Percentiles rank a stretch among this genome's conserved stretches.
Conservation (phyloP, 495 filamentous ascomycete genomes). For the Lophiotrema nucula region DNA sequence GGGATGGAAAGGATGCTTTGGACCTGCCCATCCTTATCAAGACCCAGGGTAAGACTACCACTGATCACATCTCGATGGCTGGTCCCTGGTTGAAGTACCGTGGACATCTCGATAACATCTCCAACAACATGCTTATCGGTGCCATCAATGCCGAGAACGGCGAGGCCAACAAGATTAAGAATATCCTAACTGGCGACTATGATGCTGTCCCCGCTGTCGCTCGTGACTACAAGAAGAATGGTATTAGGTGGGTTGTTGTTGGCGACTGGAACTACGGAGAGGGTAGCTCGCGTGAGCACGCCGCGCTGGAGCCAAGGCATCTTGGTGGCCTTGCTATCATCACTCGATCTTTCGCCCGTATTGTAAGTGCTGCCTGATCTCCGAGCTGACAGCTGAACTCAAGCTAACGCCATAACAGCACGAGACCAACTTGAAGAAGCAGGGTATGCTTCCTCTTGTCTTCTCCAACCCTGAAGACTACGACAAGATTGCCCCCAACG, state of each 20-base stretch:
- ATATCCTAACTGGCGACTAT: conserved; percentile 76
- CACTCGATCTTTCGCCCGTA: conserved; percentile 93
- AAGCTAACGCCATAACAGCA: too few relatives aligned
- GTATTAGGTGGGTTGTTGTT: conserved; percentile 94
- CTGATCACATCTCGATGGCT: conserved; percentile 99
- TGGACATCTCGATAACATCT: conserved; percentile 99
- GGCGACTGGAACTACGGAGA: conserved; percentile 99
- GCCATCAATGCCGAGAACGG: conserved; percentile 93
- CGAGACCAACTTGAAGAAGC: conserved; percentile 99
- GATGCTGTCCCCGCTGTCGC: conserved; percentile 90
- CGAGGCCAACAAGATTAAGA: conserved; percentile 98
- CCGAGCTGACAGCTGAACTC: too few relatives aligned
- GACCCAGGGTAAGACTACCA: conserved; percentile 96
- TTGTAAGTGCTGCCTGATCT: conserved; percentile 55
- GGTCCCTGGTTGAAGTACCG: conserved; percentile 99
- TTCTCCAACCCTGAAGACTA: conserved; percentile 95
- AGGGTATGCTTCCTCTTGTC: conserved; percentile 98
- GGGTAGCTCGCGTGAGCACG: conserved; percentile 95
- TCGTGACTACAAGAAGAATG: conserved; percentile 97
- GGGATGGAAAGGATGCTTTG: conserved; percentile 91
- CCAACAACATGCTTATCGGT: conserved; percentile 99
- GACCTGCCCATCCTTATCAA: conserved; percentile 97
- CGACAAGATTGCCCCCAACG: conserved; percentile 90
- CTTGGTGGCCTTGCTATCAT: conserved; percentile 97
- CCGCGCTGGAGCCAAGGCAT: conserved; percentile 95